Conservation (phyloP, 176 grass and related monocot species). For the Leersia perrieri region DNA sequence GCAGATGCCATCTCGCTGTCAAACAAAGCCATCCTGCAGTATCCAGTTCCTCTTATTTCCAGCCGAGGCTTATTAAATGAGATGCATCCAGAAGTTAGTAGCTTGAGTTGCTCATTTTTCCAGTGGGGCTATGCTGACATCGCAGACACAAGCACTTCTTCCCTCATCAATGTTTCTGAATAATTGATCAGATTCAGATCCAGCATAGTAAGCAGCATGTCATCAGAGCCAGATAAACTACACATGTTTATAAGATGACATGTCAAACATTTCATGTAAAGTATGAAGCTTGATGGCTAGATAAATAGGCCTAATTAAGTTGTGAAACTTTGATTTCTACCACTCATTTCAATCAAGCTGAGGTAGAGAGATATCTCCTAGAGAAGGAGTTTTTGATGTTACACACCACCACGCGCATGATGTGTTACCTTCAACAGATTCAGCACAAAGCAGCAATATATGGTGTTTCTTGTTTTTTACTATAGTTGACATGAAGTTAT, state of each 20-base stretch:
- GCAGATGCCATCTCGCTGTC: conserved; percentile 31
- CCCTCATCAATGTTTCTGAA: background rate
- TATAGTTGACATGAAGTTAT: conserved; percentile 8
- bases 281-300: background rate
- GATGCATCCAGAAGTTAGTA: conserved; percentile 2
- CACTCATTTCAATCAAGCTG: background rate
- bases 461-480: no score
- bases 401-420: conserved; percentile 29
- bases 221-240: background rate
- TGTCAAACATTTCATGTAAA: background rate
- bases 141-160: background rate
- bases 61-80: conserved; percentile 20
- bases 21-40: conserved; percentile 14
- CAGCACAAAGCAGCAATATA: background rate
- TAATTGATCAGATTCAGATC: background rate
- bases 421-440: conserved; percentile 3
- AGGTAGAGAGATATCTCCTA: background rate
- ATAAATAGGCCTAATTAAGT: background rate
- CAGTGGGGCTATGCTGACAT: background rate
- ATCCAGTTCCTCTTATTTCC: conserved; percentile 10
- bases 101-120: conserved; percentile 6
- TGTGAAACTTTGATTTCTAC: background rate
- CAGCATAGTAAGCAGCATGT: conserved; percentile 11
- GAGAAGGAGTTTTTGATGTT: background rate
- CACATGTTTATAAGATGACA: background rate